A percentile compares a stretch with the other conserved stretches of the same genome.
Evolutionary conservation across 2,329 filamentous ascomycete genomes (phyloP).

Genomic region (Colletotrichum sp.): DNA sequence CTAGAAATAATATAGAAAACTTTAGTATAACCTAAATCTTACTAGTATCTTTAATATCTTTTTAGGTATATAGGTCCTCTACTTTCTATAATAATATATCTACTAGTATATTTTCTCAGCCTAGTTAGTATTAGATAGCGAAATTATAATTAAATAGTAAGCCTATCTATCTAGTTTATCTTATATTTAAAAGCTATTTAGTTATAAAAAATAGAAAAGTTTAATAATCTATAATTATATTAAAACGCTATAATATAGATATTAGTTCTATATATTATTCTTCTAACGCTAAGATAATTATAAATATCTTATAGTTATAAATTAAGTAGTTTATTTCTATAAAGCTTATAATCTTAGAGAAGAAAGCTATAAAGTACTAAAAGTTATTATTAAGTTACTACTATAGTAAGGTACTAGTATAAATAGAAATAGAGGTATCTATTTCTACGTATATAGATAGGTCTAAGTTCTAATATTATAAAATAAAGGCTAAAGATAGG

Average conservation of each 20-base stretch:
- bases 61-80: too few relatives aligned
- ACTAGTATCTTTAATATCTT: too few relatives aligned
- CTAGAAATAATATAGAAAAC: too few relatives aligned
- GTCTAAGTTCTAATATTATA: not conserved
- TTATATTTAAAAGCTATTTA: not conserved
- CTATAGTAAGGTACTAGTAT: too few relatives aligned
- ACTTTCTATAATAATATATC: too few relatives aligned
- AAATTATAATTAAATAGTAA: not conserved
- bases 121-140: too few relatives aligned
- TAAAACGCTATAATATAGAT: not conserved
- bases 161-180: not conserved
- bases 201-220: not conserved
- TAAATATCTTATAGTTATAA: not conserved
- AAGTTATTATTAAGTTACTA: too few relatives aligned
- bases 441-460: not conserved
- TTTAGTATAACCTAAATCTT: too few relatives aligned
- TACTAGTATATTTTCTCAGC: too few relatives aligned
- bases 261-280: not conserved
- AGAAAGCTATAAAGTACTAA: too few relatives aligned
- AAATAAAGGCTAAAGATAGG: rapidly evolving
- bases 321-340: not conserved
- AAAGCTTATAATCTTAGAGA: not conserved
- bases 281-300: not conserved
- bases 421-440: not conserved
- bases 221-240: not conserved